A percentile compares a stretch with the other conserved stretches of the same genome.
These are phyloP conservation scores for Penicillium italicum DNA, from an alignment of 2,329 filamentous ascomycete genomes.

Conservation along the genomic window DNA sequence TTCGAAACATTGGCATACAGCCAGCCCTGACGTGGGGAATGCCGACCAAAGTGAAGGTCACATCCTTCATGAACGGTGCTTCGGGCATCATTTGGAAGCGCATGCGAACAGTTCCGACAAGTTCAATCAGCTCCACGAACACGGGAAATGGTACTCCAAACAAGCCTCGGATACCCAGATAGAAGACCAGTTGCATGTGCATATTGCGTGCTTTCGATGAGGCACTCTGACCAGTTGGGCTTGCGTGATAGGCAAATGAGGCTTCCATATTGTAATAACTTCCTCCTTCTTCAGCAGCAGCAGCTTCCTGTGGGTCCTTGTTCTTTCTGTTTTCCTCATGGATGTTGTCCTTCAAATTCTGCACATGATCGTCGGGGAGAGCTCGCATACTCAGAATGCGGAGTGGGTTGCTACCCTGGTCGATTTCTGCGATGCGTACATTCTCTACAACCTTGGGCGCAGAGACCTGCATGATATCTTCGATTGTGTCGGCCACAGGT, in stretches of 20 bases:
- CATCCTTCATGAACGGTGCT: slow-evolving; percentile 83
- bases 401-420: slow-evolving; percentile 86
- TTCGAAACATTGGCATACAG: slow-evolving; percentile 88
- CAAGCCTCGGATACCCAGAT: slow-evolving; percentile 81
- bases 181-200: slow-evolving; percentile 96
- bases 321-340: slow-evolving; percentile 73
- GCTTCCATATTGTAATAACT: slow-evolving; percentile 92
- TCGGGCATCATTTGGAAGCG: slow-evolving; percentile 83
- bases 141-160: slow-evolving; percentile 86
- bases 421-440: slow-evolving; percentile 90
- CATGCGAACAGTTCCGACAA: slow-evolving; percentile 84
- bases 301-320: slow-evolving; percentile 82
- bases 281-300: slow-evolving; percentile 83
- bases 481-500: slow-evolving; percentile 85
- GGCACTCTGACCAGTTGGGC: slow-evolving; percentile 65
- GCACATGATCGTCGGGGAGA: slow-evolving; percentile 75
- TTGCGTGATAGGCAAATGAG: slow-evolving; percentile 85
- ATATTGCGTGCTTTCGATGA: slow-evolving; percentile 87
- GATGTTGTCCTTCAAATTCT: slow-evolving; percentile 76
- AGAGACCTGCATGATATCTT: slow-evolving; percentile 95
- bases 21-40: slow-evolving; percentile 83
- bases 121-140: slow-evolving; percentile 80
- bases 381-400: slow-evolving; percentile 83
- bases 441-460: slow-evolving; percentile 90
- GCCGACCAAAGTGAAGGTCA: slow-evolving; percentile 94